phyloP scores from a whole-genome alignment of 108 stramenopile genomes.

The Fragilaria crotonensis region DNA sequence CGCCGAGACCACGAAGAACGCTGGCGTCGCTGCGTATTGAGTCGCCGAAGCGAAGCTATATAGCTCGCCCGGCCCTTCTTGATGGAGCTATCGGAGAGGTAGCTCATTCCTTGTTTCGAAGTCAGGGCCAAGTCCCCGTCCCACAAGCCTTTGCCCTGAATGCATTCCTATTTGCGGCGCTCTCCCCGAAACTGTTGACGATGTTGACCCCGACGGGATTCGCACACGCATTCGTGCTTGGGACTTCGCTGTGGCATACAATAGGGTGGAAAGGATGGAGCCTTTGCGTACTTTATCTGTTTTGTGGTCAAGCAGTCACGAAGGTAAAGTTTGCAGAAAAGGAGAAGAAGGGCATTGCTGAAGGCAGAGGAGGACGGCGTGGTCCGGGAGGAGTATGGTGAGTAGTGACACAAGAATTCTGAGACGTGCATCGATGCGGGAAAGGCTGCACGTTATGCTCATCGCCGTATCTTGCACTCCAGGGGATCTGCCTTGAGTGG shows the following conservation, averaged over 20 bases:
- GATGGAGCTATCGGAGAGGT: too few species aligned
- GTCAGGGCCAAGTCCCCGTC: slow-evolving; percentile 47
- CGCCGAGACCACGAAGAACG: too few species aligned
- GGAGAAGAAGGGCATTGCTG: slow-evolving; percentile 85
- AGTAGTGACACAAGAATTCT: slow-evolving; percentile 3
- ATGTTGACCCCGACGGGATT: slow-evolving; percentile 76
- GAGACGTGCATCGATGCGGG: background rate
- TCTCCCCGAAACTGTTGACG: slow-evolving; percentile 50
- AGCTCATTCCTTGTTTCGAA: slow-evolving; percentile 33
- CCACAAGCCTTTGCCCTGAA: slow-evolving; percentile 49
- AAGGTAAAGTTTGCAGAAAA: slow-evolving; percentile 88
- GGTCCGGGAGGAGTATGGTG: slow-evolving; percentile 96
- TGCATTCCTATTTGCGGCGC: slow-evolving; percentile 45
- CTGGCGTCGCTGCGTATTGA: too few species aligned
- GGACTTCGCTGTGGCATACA: slow-evolving; percentile 72
- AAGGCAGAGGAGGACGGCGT: slow-evolving; percentile 81
- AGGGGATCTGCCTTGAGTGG: slow-evolving; percentile 84
- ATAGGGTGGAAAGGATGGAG: slow-evolving; percentile 87
- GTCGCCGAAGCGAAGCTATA: too few species aligned
- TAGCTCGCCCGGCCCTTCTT: too few species aligned
- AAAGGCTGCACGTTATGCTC: background rate
- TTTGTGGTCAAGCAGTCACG: slow-evolving; percentile 78
- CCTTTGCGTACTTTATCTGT: slow-evolving; percentile 76
- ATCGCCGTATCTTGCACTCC: background rate
- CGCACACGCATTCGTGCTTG: slow-evolving; percentile 67